These are phyloP conservation scores for Arthrobotrys conoides DNA, from an alignment of 2,329 filamentous ascomycete species.

Conservation along the genomic window DNA sequence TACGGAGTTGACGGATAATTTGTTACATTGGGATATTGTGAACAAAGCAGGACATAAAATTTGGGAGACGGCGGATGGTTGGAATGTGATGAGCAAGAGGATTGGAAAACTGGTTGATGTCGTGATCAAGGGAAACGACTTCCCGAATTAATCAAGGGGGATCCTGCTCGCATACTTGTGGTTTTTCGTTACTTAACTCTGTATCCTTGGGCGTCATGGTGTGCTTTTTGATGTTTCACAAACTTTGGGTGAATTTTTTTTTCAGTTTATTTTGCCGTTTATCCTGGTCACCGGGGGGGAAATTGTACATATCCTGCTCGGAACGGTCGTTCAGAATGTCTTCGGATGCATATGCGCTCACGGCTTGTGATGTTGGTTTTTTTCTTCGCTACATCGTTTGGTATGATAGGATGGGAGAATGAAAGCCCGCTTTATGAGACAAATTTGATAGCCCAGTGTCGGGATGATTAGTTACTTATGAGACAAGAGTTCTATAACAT, in stretches of 20 bases:
- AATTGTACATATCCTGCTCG: slow-evolving; percentile 14
- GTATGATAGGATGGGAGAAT: neutral
- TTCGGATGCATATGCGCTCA: neutral
- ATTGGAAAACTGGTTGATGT: slow-evolving; percentile 76
- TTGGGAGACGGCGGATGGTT: slow-evolving; percentile 82
- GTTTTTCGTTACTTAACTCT: neutral
- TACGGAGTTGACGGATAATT: slow-evolving; percentile 81
- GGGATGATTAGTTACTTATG: no score
- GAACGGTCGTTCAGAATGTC: neutral
- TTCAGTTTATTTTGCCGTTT: neutral
- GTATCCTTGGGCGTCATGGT: slow-evolving; percentile 3
- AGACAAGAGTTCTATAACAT: neutral
- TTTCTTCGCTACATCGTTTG: neutral
- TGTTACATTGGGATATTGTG: slow-evolving; percentile 88
- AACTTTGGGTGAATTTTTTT: neutral
- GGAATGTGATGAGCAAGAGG: slow-evolving; percentile 82
- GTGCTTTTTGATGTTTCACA: slow-evolving; percentile 14
- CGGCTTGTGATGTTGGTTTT: neutral
- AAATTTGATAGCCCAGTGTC: neutral
- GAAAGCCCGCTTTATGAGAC: neutral
- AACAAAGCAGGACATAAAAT: slow-evolving; percentile 86
- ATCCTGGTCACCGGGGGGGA: neutral
- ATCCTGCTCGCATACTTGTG: neutral
- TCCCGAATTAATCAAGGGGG: neutral
- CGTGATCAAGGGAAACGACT: slow-evolving; percentile 20